A percentile compares a stretch with the other conserved stretches of the same genome.
phyloP scores from a whole-genome alignment of 1,284 basidiomycete species.

The Trichosporon faecale region DNA sequence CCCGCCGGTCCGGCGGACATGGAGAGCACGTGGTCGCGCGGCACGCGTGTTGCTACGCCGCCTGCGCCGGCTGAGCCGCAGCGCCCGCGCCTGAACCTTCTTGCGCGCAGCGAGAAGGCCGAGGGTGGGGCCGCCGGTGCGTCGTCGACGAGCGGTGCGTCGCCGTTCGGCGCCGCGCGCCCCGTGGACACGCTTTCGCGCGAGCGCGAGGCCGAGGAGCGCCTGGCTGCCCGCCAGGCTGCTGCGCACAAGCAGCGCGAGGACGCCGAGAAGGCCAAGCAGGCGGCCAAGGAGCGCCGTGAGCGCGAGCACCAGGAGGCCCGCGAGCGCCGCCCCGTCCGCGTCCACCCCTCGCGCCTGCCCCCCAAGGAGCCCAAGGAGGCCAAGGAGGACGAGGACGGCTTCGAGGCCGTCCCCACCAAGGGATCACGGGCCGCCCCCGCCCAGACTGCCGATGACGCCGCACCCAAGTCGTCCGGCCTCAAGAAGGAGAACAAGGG shows the following conservation, averaged over 20 bases:
- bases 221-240: slow-evolving; percentile 22
- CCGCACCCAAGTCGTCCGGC: slow-evolving; percentile 11
- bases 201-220: slow-evolving; percentile 59
- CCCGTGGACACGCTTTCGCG: slow-evolving; percentile 78
- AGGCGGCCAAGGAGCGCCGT: slow-evolving; percentile 20
- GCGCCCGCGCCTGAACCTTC: slow-evolving; percentile 75
- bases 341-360: slow-evolving; percentile 31
- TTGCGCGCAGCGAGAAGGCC: slow-evolving; percentile 61
- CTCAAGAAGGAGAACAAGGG: slow-evolving; percentile 27
- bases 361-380: slow-evolving; percentile 16
- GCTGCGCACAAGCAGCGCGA: slow-evolving; percentile 40
- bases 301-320: slow-evolving; percentile 22
- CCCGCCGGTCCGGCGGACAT: slow-evolving; percentile 57
- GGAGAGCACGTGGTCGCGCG: slow-evolving; percentile 61
- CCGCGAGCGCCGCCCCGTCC: slow-evolving; percentile 24
- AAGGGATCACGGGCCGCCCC: background rate
- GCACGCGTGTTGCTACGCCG: slow-evolving; percentile 57
- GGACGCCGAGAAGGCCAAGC: slow-evolving; percentile 35
- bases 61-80: slow-evolving; percentile 77
- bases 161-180: slow-evolving; percentile 86
- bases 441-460: background rate
- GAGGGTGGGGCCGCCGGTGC: slow-evolving; percentile 55
- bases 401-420: slow-evolving; percentile 31
- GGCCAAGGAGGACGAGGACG: slow-evolving; percentile 32
- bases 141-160: slow-evolving; percentile 53